Percentiles rank a stretch among this genome's conserved stretches.
Evolutionary conservation across 495 filamentous ascomycete genomes (phyloP).

Genomic region (Lasiosphaeria ovina): DNA sequence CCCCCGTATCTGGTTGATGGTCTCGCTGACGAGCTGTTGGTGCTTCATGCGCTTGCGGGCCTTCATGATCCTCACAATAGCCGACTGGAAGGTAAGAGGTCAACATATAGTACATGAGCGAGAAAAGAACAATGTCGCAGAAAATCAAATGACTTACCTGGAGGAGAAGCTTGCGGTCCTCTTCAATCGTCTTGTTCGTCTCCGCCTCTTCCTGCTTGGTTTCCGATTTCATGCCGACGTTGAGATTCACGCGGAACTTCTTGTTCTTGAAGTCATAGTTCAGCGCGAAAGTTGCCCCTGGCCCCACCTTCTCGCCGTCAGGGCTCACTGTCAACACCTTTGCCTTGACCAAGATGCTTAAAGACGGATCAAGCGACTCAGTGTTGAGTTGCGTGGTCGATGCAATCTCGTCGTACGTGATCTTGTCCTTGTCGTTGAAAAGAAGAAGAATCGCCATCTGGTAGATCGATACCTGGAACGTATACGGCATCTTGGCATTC

Average conservation of each 20-base stretch:
- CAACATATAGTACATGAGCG: neutral
- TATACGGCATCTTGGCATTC: conserved; percentile 83
- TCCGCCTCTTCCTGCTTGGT: conserved; percentile 93
- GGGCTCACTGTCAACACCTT: conserved; percentile 73
- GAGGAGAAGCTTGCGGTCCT: conserved; percentile 92
- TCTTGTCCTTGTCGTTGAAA: conserved; percentile 87
- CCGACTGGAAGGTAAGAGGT: conserved; percentile 59
- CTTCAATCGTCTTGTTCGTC: conserved; percentile 99
- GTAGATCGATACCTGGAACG: conserved; percentile 95
- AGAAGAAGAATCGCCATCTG: conserved; percentile 97
- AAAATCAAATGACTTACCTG: conserved; percentile 62
- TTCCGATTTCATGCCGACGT: conserved; percentile 90
- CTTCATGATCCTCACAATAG: conserved; percentile 99
- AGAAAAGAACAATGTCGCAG: neutral
- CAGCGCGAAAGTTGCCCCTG: conserved; percentile 71
- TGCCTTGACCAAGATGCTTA: conserved; percentile 84
- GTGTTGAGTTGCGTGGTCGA: conserved; percentile 71
- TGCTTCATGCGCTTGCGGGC: conserved; percentile 99
- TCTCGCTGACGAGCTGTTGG: conserved; percentile 85
- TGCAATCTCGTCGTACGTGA: conserved; percentile 83
- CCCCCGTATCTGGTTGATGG: conserved; percentile 89
- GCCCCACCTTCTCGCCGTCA: conserved; percentile 69
- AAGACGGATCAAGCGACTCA: conserved; percentile 80
- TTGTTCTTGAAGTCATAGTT: conserved; percentile 97
- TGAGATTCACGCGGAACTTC: conserved; percentile 95